Conservation (phyloP, 2,329 filamentous ascomycete genomes). For the Ceratocystis huliohia region DNA sequence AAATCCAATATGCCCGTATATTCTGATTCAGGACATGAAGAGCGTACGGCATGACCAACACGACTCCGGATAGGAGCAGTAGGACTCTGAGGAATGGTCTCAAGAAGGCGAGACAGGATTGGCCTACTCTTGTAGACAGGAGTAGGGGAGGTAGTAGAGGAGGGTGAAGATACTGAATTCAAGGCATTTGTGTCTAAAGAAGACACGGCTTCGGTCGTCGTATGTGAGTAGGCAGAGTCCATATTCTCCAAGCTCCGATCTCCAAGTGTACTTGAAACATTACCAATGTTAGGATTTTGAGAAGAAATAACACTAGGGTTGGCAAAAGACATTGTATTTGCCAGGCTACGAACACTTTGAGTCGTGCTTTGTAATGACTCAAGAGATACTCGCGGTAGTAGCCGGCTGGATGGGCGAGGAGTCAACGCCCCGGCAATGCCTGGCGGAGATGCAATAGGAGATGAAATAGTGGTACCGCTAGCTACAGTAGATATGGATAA, state of each 20-base stretch:
- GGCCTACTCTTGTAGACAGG: slow-evolving; percentile 16
- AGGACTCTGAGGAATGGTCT: slow-evolving; percentile 20
- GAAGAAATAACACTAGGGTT: background rate
- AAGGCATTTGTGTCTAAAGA: slow-evolving; percentile 12
- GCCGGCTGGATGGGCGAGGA: slow-evolving; percentile 18
- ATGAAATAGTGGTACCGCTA: slow-evolving; percentile 12
- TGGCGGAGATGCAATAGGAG: slow-evolving; percentile 18
- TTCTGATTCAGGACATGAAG: slow-evolving; percentile 2
- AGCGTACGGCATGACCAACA: background rate
- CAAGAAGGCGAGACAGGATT: slow-evolving; percentile 19
- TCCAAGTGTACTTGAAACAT: slow-evolving; percentile 10
- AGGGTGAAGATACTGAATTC: slow-evolving; percentile 6
- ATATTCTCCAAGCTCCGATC: slow-evolving; percentile 14
- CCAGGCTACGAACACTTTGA: slow-evolving; percentile 8
- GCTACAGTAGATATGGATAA: slow-evolving; percentile 18
- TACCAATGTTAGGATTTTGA: slow-evolving; percentile 1
- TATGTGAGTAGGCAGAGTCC: background rate
- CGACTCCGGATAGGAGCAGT: slow-evolving; percentile 13
- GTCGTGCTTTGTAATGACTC: slow-evolving; percentile 17
- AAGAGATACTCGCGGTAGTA: slow-evolving; percentile 19
- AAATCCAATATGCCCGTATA: slow-evolving; percentile 13
- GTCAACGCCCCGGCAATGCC: slow-evolving; percentile 15
- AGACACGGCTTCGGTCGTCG: slow-evolving; percentile 12
- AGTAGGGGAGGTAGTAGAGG: background rate
- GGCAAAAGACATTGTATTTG: slow-evolving; percentile 5